Conservation (phyloP, 768 basidiomycete genomes). For the Pholiota microspora region DNA sequence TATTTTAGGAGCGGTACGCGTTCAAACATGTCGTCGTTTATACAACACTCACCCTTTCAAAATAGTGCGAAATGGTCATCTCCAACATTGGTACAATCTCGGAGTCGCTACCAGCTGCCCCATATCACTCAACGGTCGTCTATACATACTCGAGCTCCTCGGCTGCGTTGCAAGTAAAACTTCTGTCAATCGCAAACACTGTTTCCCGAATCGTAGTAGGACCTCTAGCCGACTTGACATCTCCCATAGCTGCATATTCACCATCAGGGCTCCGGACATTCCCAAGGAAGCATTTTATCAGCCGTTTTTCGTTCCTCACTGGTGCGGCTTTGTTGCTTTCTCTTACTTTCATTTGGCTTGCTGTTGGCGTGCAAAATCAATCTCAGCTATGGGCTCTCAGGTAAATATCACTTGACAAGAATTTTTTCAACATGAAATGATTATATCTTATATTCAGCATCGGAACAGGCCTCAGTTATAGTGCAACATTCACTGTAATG, state of each 20-base stretch:
- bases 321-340: conserved; percentile 46
- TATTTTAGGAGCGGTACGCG: conserved; percentile 68
- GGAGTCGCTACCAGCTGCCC: conserved; percentile 50
- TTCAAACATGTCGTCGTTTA: not conserved
- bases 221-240: conserved; percentile 68
- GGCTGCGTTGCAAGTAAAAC: conserved; percentile 64
- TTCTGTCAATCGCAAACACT: conserved; percentile 72
- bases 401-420: too few species aligned
- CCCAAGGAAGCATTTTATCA: conserved; percentile 52
- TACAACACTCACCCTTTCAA: not conserved
- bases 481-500: conserved; percentile 69
- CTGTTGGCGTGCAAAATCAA: conserved; percentile 43
- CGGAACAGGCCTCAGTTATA: conserved; percentile 69
- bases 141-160: conserved; percentile 29
- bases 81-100: conserved; percentile 81
- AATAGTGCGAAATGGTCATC: conserved; percentile 77
- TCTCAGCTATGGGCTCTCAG: conserved; percentile 68
- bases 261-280: conserved; percentile 34
- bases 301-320: conserved; percentile 60
- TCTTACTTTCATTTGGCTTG: conserved; percentile 56
- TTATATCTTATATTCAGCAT: conserved; percentile 36
- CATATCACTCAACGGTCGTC: conserved; percentile 13
- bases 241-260: conserved; percentile 52
- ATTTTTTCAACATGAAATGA: too few species aligned
- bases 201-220: conserved; percentile 66